A percentile compares a stretch with the other conserved stretches of the same genome.
phyloP scores from a whole-genome alignment of 331 rosid species.

The Malus hybrid region DNA sequence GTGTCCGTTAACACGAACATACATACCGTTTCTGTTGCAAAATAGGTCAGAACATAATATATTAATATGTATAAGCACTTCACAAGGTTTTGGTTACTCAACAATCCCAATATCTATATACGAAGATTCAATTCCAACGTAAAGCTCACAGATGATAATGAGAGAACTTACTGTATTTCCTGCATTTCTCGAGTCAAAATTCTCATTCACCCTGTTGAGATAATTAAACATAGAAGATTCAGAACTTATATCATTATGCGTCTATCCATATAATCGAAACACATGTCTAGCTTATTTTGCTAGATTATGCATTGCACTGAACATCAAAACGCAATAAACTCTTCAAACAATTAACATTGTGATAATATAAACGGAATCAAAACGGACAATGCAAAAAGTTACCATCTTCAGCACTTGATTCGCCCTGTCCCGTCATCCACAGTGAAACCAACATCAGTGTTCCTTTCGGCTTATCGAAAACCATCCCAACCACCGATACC shows the following conservation, averaged over 20 bases:
- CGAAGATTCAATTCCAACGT: not conserved
- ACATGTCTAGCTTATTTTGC: not conserved
- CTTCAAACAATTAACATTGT: not conserved
- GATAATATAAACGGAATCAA: not conserved
- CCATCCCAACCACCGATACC: constrained; percentile 80
- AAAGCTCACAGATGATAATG: not conserved
- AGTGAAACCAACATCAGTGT: constrained; percentile 54
- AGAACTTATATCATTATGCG: not conserved
- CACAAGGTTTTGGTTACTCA: not conserved
- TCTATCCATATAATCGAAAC: not conserved
- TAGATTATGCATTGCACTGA: not conserved
- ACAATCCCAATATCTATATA: not conserved
- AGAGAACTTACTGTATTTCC: constrained; percentile 22
- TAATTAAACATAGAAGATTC: not conserved
- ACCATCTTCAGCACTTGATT: constrained; percentile 86
- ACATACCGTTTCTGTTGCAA: constrained; percentile 43
- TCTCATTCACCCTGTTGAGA: constrained; percentile 64
- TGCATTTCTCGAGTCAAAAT: constrained; percentile 78
- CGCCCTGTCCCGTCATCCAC: constrained; percentile 86
- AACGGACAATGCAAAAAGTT: not conserved
- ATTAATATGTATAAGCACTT: not conserved
- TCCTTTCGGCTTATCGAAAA: constrained; percentile 65
- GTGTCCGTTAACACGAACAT: constrained; percentile 78
- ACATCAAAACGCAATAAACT: not conserved
- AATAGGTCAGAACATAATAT: not conserved